Evolutionary conservation across 2,329 filamentous ascomycete species (phyloP), one percentile per base, ranked within the genome.

Genomic region (Paraconiothyrium sp.): DNA sequence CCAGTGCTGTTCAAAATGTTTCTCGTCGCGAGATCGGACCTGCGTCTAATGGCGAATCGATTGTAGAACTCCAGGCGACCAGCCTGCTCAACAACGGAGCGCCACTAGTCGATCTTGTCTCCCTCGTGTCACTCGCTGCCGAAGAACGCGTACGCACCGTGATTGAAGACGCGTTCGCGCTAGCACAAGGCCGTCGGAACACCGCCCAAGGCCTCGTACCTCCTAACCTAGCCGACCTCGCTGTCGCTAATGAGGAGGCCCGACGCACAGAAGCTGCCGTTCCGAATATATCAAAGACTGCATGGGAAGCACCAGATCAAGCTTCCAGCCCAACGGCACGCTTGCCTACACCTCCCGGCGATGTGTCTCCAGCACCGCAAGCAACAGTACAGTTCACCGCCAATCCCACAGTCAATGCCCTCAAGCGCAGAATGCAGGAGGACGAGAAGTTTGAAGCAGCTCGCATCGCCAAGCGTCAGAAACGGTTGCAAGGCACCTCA

Each of bases 191-290:
- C 61, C 88, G 94, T 57, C 90, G 92, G 73, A 88, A 86, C 62
- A 92, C 90, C 22, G 92, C 93, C 1, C 91, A 97, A 76, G 94
- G 94, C 1, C 82, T 89, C 35, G 84, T 97, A 6, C 92, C 93
- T 2, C 83, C 87, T 10, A 92, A 94, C 58, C 95, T 93, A 88
- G 79, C 85, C 22, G 88, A 92, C 67, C 85, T 93, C 50, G 92
- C 92, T 5, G 85, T 78, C 76, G 70, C 86, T 81, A 59, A 84
- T 78, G 72, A 82, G 61, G 75, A 79, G 59, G 69, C 70, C n/a
- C 52, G 30, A 70, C 73, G 73, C 72, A 70, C 66, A 77, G 72
- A 76, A 47, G 76, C 78, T 64, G 74, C 76, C 13, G 77, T 75
- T 50, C 77, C 76, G 61, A 80, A 76, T 61, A 66, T 78, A 27